Evolutionary conservation across 345 rosid species (phyloP).

Genomic region (Aquilaria yunnanensis): DNA sequence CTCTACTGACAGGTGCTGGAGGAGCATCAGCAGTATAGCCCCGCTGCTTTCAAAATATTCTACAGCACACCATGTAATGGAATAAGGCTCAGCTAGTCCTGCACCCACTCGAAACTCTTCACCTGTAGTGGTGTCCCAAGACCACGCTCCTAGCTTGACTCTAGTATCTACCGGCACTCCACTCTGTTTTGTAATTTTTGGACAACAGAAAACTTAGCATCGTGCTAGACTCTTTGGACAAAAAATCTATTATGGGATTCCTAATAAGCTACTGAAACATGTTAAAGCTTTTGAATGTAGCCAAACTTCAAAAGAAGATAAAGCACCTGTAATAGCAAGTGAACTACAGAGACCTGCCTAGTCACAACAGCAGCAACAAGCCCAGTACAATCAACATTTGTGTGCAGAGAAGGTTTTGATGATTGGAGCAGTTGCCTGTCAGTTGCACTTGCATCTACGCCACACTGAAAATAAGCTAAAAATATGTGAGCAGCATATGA

Average conservation of each 20-base stretch:
- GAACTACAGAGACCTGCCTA: conserved; percentile 69
- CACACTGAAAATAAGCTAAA: conserved; percentile 49
- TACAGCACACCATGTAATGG: conserved; percentile 86
- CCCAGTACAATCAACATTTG: conserved; percentile 81
- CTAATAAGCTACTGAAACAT: too few species aligned
- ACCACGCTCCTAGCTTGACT: conserved; percentile 93
- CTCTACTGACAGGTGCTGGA: conserved; percentile 38
- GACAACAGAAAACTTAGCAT: conserved; percentile 1
- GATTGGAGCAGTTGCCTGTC: conserved; percentile 71
- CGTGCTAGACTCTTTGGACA: background rate
- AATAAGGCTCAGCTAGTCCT: conserved; percentile 91
- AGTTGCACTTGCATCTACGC: conserved; percentile 60
- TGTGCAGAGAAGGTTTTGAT: conserved; percentile 82
- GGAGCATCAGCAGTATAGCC: conserved; percentile 60
- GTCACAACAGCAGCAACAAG: conserved; percentile 84
- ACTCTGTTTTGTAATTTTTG: conserved; percentile 39
- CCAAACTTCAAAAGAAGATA: background rate
- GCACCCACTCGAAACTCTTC: conserved; percentile 96
- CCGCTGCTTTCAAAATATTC: conserved; percentile 89
- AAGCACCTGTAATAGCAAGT: conserved; percentile 63
- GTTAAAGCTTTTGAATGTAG: too few species aligned
- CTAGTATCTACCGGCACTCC: conserved; percentile 48
- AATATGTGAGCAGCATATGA: background rate
- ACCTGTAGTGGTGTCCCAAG: conserved; percentile 82
- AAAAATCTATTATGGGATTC: too few species aligned